Conservation (phyloP, 2,329 filamentous ascomycete genomes). For the Penicillium frequentans region DNA sequence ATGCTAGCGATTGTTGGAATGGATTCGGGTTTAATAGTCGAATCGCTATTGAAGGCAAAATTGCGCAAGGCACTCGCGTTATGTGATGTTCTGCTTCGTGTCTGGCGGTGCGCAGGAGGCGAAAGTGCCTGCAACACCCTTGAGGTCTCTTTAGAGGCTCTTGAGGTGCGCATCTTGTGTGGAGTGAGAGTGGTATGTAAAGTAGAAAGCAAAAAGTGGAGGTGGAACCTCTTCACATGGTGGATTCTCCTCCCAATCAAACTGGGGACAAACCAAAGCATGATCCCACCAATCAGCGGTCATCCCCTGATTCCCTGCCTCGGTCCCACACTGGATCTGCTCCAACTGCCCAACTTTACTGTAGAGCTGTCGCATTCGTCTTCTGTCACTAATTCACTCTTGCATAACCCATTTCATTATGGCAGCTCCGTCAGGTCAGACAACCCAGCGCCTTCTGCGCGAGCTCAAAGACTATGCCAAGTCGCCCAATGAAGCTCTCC, state of each 20-base stretch:
- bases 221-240: constrained; percentile 16
- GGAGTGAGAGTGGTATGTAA: neutral
- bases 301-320: constrained; percentile 17
- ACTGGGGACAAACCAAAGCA: constrained; percentile 6
- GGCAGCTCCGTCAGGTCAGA: constrained; percentile 29
- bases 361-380: neutral
- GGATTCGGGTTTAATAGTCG: constrained; percentile 12
- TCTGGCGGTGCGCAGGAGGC: constrained; percentile 43
- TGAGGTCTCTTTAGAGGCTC: constrained; percentile 59
- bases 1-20: constrained; percentile 32
- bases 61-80: constrained; percentile 25
- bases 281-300: neutral
- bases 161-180: constrained; percentile 57
- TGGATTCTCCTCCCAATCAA: constrained; percentile 2
- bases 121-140: constrained; percentile 55
- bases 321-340: constrained; percentile 10
- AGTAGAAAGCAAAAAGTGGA: neutral
- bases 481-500: constrained; percentile 57
- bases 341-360: constrained; percentile 7
- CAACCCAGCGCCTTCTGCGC: constrained; percentile 61
- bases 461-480: constrained; percentile 60
- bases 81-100: constrained; percentile 38
- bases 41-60: constrained; percentile 27
- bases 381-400: constrained; percentile 7
- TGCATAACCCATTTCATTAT: constrained; percentile 11